These are phyloP conservation scores for Vicia faba DNA, from an alignment of 306 rosid species.

Conservation along the genomic window DNA sequence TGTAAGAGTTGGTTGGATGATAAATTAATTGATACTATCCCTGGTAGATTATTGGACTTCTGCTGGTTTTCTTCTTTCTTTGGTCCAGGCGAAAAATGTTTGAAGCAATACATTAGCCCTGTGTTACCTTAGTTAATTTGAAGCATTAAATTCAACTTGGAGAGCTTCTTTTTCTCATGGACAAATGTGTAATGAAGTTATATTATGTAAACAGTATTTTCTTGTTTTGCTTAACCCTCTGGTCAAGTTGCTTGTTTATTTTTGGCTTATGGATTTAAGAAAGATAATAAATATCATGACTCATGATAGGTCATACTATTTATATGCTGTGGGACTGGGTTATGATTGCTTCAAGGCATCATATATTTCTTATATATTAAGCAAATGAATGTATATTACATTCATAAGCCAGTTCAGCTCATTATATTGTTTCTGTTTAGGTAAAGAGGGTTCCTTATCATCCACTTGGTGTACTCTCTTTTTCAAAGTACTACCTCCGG, in stretches of 20 bases:
- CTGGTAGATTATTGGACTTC: not conserved
- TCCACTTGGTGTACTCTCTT: constrained; percentile 2
- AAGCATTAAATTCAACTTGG: not conserved
- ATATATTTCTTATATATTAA: no score
- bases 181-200: not conserved
- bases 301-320: no score
- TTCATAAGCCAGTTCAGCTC: no score
- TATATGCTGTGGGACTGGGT: no score
- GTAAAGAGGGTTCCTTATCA: constrained; percentile 9
- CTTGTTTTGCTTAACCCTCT: no score
- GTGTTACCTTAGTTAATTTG: not conserved
- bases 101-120: not conserved
- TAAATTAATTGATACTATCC: not conserved
- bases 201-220: not conserved
- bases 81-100: not conserved
- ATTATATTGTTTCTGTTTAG: no score
- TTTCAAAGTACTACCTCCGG: no score
- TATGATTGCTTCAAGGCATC: no score
- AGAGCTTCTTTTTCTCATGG: not conserved
- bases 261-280: no score
- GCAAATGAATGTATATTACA: no score
- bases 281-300: no score
- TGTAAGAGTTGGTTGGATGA: not conserved
- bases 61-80: not conserved
- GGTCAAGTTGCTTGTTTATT: no score